Conservation (phyloP, 352 stramenopile genomes). For the Globisporangium rhizosaccharum region DNA sequence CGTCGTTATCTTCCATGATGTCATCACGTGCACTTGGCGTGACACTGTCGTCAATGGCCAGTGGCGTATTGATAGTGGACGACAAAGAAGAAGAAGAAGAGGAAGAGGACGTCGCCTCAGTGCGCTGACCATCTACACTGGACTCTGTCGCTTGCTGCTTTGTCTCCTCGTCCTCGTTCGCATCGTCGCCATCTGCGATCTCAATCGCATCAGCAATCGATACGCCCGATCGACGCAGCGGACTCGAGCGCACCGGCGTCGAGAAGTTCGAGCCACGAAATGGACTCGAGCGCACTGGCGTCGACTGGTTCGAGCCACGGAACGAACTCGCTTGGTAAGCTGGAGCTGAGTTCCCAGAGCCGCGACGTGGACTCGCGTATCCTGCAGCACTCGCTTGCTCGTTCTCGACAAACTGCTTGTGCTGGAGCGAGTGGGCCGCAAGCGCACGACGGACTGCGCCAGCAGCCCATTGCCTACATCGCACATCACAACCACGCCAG, state of each 20-base stretch:
- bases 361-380: neutral
- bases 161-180: neutral
- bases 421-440: constrained; percentile 52
- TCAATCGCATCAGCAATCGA: constrained; percentile 3
- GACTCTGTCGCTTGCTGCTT: neutral
- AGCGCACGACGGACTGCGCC: constrained; percentile 68
- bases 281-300: neutral
- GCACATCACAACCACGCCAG: neutral
- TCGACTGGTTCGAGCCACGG: neutral
- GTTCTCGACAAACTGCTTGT: constrained; percentile 18
- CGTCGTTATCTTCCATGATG: constrained; percentile 5
- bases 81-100: no score
- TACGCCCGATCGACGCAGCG: neutral
- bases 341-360: neutral
- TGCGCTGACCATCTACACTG: neutral
- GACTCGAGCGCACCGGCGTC: neutral
- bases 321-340: neutral
- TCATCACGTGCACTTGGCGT: neutral
- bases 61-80: no score
- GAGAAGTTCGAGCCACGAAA: neutral
- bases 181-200: constrained; percentile 4
- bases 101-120: neutral
- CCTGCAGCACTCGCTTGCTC: constrained; percentile 4
- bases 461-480: constrained; percentile 68
- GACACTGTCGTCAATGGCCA: no score